A percentile compares a stretch with the other conserved stretches of the same genome.
These are phyloP conservation scores for Trichomonas vaginalis DNA, from an alignment of 208 protist genomes.

Conservation along the genomic window DNA sequence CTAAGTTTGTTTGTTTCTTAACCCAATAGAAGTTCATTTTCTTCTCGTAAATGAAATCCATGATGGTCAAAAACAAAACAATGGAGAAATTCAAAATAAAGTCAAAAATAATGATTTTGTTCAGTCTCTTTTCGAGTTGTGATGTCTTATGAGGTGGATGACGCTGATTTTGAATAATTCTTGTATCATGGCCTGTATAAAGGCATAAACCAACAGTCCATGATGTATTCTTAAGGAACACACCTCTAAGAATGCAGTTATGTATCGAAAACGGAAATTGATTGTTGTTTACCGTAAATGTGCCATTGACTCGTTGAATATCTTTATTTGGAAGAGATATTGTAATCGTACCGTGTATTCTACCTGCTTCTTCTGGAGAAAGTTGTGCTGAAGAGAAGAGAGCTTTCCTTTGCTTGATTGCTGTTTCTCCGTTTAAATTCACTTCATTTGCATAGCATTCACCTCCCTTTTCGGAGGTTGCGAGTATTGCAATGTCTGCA, in stretches of 20 bases:
- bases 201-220: not conserved
- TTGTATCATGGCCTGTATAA: slow-evolving; percentile 22
- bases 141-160: not conserved
- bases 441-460: slow-evolving; percentile 19
- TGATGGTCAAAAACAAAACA: not conserved
- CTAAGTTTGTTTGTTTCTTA: not conserved
- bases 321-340: not conserved
- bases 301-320: slow-evolving; percentile 9
- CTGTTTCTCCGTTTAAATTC: slow-evolving; percentile 18
- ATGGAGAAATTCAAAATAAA: not conserved
- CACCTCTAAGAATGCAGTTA: not conserved
- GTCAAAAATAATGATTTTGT: not conserved
- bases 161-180: slow-evolving; percentile 15
- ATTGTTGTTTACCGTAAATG: not conserved
- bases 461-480: slow-evolving; percentile 6
- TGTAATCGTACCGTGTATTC: not conserved
- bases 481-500: slow-evolving; percentile 18
- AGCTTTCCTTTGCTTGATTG: not conserved
- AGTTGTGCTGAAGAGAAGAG: not conserved
- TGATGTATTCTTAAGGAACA: not conserved
- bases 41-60: not conserved
- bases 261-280: not conserved
- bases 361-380: not conserved
- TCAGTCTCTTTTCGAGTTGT: not conserved
- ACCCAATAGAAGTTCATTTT: not conserved